Evolutionary conservation across 2,329 filamentous ascomycete species (phyloP).

Genomic region (Biscogniauxia marginata): DNA sequence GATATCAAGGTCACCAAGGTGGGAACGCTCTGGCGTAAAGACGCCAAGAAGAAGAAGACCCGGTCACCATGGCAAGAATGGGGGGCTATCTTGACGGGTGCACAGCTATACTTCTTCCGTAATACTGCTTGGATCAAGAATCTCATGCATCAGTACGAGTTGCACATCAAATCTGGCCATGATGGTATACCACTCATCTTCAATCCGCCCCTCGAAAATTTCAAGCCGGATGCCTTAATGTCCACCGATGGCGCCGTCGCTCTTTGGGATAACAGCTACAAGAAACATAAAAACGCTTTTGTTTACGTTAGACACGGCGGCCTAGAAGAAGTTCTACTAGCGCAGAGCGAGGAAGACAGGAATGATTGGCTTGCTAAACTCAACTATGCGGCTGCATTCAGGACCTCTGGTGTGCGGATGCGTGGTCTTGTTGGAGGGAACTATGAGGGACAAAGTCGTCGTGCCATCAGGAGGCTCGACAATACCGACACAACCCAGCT

Average conservation of each 20-base stretch:
- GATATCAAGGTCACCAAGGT: constrained; percentile 98
- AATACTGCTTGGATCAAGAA: constrained; percentile 92
- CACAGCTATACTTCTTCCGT: constrained; percentile 93
- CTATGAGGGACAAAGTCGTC: constrained; percentile 77
- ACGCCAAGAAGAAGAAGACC: constrained; percentile 88
- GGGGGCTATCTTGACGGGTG: constrained; percentile 95
- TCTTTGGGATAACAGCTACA: constrained; percentile 81
- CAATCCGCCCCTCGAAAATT: constrained; percentile 83
- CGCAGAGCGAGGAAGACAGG: constrained; percentile 86
- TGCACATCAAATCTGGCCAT: constrained; percentile 74
- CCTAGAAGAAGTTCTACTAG: constrained; percentile 85
- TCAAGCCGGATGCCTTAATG: constrained; percentile 91
- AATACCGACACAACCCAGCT: constrained; percentile 58
- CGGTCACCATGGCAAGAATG: constrained; percentile 98
- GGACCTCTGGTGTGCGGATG: constrained; percentile 87
- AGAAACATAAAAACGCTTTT: constrained; percentile 94
- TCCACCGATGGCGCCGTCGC: constrained; percentile 92
- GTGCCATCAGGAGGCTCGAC: constrained; percentile 70
- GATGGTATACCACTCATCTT: constrained; percentile 79
- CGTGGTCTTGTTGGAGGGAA: constrained; percentile 80
- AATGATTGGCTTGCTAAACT: constrained; percentile 96
- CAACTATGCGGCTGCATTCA: constrained; percentile 94
- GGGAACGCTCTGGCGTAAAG: constrained; percentile 91
- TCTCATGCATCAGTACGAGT: constrained; percentile 83
- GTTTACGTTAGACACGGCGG: constrained; percentile 84